phyloP scores from a whole-genome alignment of 306 rosid genomes.

The Arachis hypogaea region DNA sequence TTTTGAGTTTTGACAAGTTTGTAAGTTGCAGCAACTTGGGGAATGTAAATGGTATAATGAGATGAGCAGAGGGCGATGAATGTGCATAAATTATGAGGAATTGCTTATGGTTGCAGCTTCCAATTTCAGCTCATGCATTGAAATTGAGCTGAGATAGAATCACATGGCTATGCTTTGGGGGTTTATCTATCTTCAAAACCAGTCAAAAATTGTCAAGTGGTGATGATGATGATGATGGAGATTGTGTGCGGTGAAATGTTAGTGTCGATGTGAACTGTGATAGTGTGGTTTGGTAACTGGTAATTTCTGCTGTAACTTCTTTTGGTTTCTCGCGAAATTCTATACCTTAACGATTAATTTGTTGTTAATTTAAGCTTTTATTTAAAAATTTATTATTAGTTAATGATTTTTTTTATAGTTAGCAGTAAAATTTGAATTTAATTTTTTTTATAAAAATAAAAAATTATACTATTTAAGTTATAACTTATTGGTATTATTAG shows the following conservation, averaged over 20 bases:
- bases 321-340: too few relatives aligned
- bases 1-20: slow-evolving; percentile 12
- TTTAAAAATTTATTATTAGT: too few relatives aligned
- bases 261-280: slow-evolving; percentile 37
- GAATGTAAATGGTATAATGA: slow-evolving; percentile 38
- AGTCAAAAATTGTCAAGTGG: slow-evolving; percentile 39
- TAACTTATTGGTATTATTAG: too few relatives aligned
- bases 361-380: too few relatives aligned
- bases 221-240: background rate
- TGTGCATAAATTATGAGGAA: slow-evolving; percentile 39
- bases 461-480: too few relatives aligned
- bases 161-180: background rate
- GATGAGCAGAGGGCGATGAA: background rate
- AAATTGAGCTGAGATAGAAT: slow-evolving; percentile 31
- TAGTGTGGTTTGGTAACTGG: background rate
- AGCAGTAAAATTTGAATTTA: too few relatives aligned
- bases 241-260: slow-evolving; percentile 46
- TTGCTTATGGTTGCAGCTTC: slow-evolving; percentile 23
- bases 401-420: too few relatives aligned
- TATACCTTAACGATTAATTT: too few relatives aligned
- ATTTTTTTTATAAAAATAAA: too few relatives aligned
- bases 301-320: too few relatives aligned
- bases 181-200: slow-evolving; percentile 29
- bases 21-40: slow-evolving; percentile 4
- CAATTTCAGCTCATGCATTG: slow-evolving; percentile 37